Evolutionary conservation across 2,329 filamentous ascomycete species (phyloP).

Genomic region (Chrysosporium queenslandicum): DNA sequence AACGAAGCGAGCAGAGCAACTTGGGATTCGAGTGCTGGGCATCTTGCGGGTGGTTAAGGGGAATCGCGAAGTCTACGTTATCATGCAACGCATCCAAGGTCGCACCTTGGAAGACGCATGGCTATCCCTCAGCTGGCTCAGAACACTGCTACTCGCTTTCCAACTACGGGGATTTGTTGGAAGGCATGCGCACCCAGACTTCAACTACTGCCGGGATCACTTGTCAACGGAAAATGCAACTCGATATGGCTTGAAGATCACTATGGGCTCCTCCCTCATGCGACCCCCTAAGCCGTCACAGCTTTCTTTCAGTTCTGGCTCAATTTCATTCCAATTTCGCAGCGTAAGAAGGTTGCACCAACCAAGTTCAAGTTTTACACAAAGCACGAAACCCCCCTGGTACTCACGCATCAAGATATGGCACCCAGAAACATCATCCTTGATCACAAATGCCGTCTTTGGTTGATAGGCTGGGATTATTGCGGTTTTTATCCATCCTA

Average conservation of each 20-base stretch:
- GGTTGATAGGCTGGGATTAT: constrained; percentile 16
- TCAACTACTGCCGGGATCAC: constrained; percentile 20
- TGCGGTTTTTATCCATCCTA: constrained; percentile 15
- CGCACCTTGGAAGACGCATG: constrained; percentile 18
- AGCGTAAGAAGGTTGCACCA: constrained; percentile 10
- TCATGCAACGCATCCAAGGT: constrained; percentile 21
- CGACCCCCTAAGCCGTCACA: constrained; percentile 15
- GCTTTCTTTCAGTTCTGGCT: constrained; percentile 20
- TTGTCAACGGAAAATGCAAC: constrained; percentile 12
- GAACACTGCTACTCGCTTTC: constrained; percentile 18
- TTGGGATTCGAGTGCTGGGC: constrained; percentile 18
- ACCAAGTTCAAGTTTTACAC: constrained; percentile 17
- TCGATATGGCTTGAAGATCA: constrained; percentile 21
- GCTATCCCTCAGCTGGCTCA: constrained; percentile 18
- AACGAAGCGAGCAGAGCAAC: constrained; percentile 17
- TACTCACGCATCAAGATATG: constrained; percentile 29
- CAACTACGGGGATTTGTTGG: constrained; percentile 20
- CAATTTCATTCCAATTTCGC: constrained; percentile 15
- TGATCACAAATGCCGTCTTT: constrained; percentile 18
- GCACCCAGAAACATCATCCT: constrained; percentile 26
- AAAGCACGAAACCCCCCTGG: constrained; percentile 15
- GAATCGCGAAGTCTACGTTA: constrained; percentile 15
- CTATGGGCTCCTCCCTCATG: constrained; percentile 18
- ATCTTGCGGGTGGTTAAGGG: constrained; percentile 13
- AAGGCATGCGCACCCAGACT: constrained; percentile 17